Conservation (phyloP, 2,329 filamentous ascomycete species). For the Fusarium citri region DNA sequence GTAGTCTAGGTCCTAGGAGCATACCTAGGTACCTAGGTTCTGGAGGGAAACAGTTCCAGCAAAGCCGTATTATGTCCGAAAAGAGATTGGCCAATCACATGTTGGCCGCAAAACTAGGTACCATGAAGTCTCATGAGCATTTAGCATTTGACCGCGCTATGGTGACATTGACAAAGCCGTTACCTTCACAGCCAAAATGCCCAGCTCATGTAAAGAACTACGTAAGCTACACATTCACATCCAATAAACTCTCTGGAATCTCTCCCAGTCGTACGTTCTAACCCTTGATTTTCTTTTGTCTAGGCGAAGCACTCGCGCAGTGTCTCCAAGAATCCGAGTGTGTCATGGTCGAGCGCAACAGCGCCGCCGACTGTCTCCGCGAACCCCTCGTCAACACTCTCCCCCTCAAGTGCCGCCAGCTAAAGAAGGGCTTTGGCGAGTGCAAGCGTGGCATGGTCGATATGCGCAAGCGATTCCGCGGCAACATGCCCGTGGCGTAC, state of each 20-base stretch:
- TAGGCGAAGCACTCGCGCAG: conserved; percentile 90
- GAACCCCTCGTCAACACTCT: conserved; percentile 83
- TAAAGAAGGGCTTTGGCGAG: conserved; percentile 92
- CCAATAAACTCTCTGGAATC: background rate
- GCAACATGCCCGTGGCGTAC: conserved; percentile 85
- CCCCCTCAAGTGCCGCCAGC: conserved; percentile 88
- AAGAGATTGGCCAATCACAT: conserved; percentile 41
- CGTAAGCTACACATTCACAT: conserved; percentile 67
- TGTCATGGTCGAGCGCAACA: conserved; percentile 90
- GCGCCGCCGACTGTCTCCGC: conserved; percentile 87
- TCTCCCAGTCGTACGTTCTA: background rate
- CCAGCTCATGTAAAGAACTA: conserved; percentile 96
- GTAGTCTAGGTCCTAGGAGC: too few species aligned
- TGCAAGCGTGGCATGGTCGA: conserved; percentile 97
- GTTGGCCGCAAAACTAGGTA: conserved; percentile 41
- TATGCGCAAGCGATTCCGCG: conserved; percentile 98
- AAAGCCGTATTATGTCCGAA: conserved; percentile 16
- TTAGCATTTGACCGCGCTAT: conserved; percentile 40
- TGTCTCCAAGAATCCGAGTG: conserved; percentile 98
- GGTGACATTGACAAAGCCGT: conserved; percentile 25
- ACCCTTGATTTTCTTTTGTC: background rate
- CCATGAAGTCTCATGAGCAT: conserved; percentile 35
- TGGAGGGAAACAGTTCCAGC: conserved; percentile 7
- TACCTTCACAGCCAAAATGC: conserved; percentile 69
- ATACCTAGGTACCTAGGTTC: too few species aligned